A percentile compares a stretch with the other conserved stretches of the same genome.
Evolutionary conservation across 1,284 basidiomycete genomes (phyloP).

Genomic region (Malassezia pachydermatis): DNA sequence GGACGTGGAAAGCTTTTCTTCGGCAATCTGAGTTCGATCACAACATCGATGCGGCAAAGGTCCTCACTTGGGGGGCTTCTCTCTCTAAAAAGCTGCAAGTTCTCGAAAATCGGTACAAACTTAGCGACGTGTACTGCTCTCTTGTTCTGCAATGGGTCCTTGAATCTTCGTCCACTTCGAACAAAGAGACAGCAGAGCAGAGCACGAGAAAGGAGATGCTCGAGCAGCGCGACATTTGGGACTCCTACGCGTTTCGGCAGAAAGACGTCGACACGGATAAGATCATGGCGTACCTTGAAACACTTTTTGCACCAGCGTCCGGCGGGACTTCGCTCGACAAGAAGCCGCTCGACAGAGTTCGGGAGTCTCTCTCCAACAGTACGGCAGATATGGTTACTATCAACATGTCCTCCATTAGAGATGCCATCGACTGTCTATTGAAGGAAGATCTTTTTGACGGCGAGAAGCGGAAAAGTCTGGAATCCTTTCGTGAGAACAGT

Average conservation of each 20-base stretch:
- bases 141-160: neutral
- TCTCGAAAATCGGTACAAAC: neutral
- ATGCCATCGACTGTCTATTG: neutral
- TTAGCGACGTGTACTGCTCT: neutral
- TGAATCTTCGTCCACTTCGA: neutral
- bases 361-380: neutral
- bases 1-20: neutral
- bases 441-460: neutral
- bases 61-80: neutral
- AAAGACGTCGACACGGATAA: neutral
- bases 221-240: neutral
- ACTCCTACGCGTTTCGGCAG: neutral
- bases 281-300: neutral
- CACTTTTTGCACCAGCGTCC: neutral
- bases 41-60: neutral
- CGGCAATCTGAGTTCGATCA: neutral
- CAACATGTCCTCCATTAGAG: neutral
- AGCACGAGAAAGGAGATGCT: neutral
- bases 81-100: neutral
- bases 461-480: conserved; percentile 1
- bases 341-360: neutral
- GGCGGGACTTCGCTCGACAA: neutral
- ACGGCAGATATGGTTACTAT: neutral
- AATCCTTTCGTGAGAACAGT: neutral
- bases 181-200: neutral